Conservation (phyloP, 495 filamentous ascomycete genomes). For the Penicillium subrubescens region DNA sequence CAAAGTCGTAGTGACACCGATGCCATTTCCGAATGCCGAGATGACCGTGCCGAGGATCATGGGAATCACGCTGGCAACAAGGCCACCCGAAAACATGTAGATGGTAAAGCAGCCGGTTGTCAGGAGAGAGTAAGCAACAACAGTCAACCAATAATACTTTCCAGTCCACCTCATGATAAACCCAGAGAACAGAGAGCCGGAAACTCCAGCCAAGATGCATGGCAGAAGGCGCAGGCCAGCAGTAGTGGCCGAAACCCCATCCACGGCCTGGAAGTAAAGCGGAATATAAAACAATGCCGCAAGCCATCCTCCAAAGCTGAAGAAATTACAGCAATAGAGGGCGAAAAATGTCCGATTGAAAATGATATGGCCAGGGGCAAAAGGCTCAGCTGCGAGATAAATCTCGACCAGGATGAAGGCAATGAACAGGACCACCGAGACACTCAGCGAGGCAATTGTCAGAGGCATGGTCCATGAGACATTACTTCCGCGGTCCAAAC, state of each 20-base stretch:
- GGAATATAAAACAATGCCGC: slow-evolving; percentile 73
- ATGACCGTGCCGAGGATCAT: slow-evolving; percentile 60
- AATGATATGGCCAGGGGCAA: slow-evolving; percentile 79
- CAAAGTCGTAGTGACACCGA: slow-evolving; percentile 72
- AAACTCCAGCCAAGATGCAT: slow-evolving; percentile 61
- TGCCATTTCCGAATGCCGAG: slow-evolving; percentile 62
- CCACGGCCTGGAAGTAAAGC: slow-evolving; percentile 76
- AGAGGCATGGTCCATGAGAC: slow-evolving; percentile 63
- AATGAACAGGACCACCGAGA: slow-evolving; percentile 63
- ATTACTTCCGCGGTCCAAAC: slow-evolving; percentile 79
- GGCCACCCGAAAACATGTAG: slow-evolving; percentile 60
- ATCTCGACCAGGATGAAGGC: slow-evolving; percentile 73
- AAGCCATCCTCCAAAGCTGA: slow-evolving; percentile 69
- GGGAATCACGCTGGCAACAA: slow-evolving; percentile 42
- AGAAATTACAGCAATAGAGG: slow-evolving; percentile 75
- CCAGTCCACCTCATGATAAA: slow-evolving; percentile 75
- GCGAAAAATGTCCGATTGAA: slow-evolving; percentile 69
- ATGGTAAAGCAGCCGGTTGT: slow-evolving; percentile 56
- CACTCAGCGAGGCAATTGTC: slow-evolving; percentile 59
- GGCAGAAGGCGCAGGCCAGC: slow-evolving; percentile 72
- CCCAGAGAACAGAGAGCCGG: slow-evolving; percentile 70
- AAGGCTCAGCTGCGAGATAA: slow-evolving; percentile 72
- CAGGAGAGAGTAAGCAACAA: slow-evolving; percentile 55
- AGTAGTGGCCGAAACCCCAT: slow-evolving; percentile 63
- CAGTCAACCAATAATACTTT: slow-evolving; percentile 75